Percentiles rank a stretch among this genome's conserved stretches.
Evolutionary conservation across 2,329 filamentous ascomycete genomes (phyloP).

Genomic region (Epichloe hybrida): DNA sequence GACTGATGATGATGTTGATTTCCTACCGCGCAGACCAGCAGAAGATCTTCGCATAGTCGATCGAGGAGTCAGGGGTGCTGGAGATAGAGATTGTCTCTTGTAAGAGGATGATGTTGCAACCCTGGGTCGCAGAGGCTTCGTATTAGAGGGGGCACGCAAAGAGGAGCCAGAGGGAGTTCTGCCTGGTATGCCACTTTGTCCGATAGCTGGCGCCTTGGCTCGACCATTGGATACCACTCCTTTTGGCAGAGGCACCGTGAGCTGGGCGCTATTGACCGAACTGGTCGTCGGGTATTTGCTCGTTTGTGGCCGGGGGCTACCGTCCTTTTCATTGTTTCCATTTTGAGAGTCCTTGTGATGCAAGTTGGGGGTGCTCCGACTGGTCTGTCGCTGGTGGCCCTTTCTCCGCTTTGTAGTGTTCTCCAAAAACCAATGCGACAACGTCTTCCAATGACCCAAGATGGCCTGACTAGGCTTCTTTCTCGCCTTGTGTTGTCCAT

Average conservation of each 20-base stretch:
- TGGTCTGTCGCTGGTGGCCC: constrained; percentile 34
- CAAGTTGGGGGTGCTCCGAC: constrained; percentile 47
- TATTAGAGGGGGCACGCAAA: constrained; percentile 14
- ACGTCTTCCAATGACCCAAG: constrained; percentile 48
- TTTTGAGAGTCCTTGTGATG: constrained; percentile 35
- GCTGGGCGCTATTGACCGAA: constrained; percentile 18
- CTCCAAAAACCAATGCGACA: constrained; percentile 50
- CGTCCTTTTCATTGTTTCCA: constrained; percentile 34
- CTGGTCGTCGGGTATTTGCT: constrained; percentile 38
- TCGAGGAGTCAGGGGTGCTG: constrained; percentile 75
- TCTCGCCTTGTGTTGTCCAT: constrained; percentile 31
- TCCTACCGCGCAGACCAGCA: constrained; percentile 71
- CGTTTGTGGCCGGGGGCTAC: constrained; percentile 43
- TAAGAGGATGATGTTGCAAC: constrained; percentile 29
- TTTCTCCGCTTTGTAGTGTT: constrained; percentile 41
- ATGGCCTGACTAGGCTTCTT: constrained; percentile 46
- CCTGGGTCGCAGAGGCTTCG: constrained; percentile 14
- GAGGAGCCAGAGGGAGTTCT: constrained; percentile 12
- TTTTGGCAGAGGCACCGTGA: constrained; percentile 33
- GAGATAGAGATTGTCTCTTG: constrained; percentile 70
- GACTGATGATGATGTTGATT: constrained; percentile 90
- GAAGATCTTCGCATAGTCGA: constrained; percentile 76
- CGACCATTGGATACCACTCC: constrained; percentile 40
- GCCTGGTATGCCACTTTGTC: constrained; percentile 8
- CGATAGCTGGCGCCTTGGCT: constrained; percentile 13